Evolutionary conservation across 148 eudicot species (phyloP).

Genomic region (Cornus kousa): DNA sequence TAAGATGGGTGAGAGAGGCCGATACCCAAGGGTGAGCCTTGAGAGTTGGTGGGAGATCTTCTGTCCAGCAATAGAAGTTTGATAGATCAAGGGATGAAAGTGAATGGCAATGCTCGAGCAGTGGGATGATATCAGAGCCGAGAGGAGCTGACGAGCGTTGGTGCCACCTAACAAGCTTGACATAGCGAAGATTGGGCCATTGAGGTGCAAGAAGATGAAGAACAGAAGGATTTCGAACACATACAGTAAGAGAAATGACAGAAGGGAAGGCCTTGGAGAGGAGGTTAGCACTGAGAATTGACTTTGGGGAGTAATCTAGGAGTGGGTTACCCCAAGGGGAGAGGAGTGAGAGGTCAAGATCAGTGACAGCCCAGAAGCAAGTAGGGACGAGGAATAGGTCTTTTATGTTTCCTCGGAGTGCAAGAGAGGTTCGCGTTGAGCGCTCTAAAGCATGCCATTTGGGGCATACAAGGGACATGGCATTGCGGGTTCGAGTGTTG

Average conservation of each 20-base stretch:
- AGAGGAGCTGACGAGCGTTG: constrained; percentile 31
- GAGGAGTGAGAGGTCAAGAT: constrained; percentile 62
- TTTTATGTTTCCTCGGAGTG: constrained; percentile 67
- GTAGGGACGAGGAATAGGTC: constrained; percentile 52
- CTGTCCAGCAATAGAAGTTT: constrained; percentile 75
- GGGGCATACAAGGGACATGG: constrained; percentile 50
- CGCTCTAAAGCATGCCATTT: constrained; percentile 62
- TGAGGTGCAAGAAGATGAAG: constrained; percentile 32
- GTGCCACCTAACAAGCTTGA: constrained; percentile 75
- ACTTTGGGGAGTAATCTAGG: constrained; percentile 15
- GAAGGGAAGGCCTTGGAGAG: constrained; percentile 49
- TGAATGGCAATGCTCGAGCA: constrained; percentile 20
- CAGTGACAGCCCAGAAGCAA: constrained; percentile 47
- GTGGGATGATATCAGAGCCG: constrained; percentile 43
- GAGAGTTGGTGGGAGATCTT: constrained; percentile 55
- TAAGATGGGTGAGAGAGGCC: constrained; percentile 23
- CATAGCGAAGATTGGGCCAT: constrained; percentile 22
- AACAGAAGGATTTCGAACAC: constrained; percentile 33
- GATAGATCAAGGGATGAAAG: constrained; percentile 45
- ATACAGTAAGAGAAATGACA: constrained; percentile 34
- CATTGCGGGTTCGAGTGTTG: constrained; percentile 53
- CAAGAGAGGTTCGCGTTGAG: constrained; percentile 52
- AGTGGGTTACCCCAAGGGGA: constrained; percentile 77
- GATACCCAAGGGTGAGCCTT: constrained; percentile 22
- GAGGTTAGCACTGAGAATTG: constrained; percentile 39